A percentile compares a stretch with the other conserved stretches of the same genome.
Conservation (phyloP, 371 early-diverging fungal genomes). For the Parasitella parasitica region DNA sequence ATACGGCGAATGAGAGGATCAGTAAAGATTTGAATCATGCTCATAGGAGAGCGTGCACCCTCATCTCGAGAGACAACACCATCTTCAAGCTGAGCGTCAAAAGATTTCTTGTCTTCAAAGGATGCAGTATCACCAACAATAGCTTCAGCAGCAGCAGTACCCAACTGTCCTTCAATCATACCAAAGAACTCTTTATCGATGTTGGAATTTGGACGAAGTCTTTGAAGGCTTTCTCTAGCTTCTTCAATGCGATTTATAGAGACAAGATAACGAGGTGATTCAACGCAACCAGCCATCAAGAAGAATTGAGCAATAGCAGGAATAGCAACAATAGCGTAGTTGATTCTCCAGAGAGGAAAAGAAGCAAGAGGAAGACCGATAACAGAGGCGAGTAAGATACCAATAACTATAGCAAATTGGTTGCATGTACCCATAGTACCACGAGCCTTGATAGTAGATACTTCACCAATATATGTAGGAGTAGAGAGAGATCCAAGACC, state of each 20-base stretch:
- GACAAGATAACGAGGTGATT: conserved; percentile 77
- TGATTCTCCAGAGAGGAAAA: too few species aligned
- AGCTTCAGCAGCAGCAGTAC: conserved; percentile 24
- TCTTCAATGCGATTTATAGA: conserved; percentile 53
- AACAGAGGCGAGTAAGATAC: conserved; percentile 67
- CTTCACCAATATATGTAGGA: conserved; percentile 80
- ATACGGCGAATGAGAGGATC: conserved; percentile 53
- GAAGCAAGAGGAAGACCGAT: conserved; percentile 61
- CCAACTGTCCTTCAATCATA: conserved; percentile 13
- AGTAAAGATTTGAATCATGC: too few species aligned
- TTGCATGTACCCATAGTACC: conserved; percentile 56
- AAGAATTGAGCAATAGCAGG: conserved; percentile 69
- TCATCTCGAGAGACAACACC: background rate
- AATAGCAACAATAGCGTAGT: conserved; percentile 61
- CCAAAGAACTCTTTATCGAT: conserved; percentile 8
- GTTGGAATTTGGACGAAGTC: conserved; percentile 36
- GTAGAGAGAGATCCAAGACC: conserved; percentile 76
- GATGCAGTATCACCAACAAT: conserved; percentile 67
- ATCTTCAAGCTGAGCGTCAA: background rate
- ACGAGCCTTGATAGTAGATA: conserved; percentile 66
- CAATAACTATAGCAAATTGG: conserved; percentile 54
- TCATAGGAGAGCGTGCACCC: conserved; percentile 9
- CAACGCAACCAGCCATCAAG: conserved; percentile 66
- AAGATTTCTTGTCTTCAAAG: background rate
- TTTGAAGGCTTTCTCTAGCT: conserved; percentile 51